These are phyloP conservation scores for Dissoconium aciculare DNA, from an alignment of 2,329 filamentous ascomycete genomes.

Conservation along the genomic window DNA sequence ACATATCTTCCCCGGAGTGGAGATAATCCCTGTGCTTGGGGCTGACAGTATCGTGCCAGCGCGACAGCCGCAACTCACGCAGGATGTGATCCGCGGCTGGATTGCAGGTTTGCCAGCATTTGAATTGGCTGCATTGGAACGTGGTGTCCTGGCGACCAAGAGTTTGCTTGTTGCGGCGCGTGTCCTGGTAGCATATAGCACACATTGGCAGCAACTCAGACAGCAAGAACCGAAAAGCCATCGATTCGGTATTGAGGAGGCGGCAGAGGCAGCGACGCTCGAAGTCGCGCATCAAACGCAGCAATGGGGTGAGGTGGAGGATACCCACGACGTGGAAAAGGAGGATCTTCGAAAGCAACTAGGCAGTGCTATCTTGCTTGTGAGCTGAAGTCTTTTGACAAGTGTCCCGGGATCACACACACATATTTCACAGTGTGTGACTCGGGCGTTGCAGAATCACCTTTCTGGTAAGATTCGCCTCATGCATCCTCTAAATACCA, in stretches of 20 bases:
- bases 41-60: slow-evolving; percentile 59
- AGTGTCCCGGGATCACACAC: too few species aligned
- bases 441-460: too few species aligned
- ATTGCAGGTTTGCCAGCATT: slow-evolving; percentile 54
- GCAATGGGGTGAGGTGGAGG: slow-evolving; percentile 93
- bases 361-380: slow-evolving; percentile 70
- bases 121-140: slow-evolving; percentile 76
- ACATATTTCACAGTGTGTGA: too few species aligned
- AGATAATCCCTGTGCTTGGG: slow-evolving; percentile 69
- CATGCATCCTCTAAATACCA: too few species aligned
- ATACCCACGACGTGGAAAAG: slow-evolving; percentile 91
- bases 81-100: slow-evolving; percentile 66
- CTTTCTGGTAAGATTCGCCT: too few species aligned
- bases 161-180: slow-evolving; percentile 64
- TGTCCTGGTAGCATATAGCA: slow-evolving; percentile 75
- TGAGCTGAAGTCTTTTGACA: too few species aligned
- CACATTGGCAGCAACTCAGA: slow-evolving; percentile 45
- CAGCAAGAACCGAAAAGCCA: slow-evolving; percentile 24
- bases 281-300: slow-evolving; percentile 84
- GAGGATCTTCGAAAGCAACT: slow-evolving; percentile 80
- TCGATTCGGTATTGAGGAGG: slow-evolving; percentile 69
- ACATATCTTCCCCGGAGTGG: slow-evolving; percentile 69
- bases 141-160: slow-evolving; percentile 72
- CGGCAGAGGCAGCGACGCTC: slow-evolving; percentile 58
- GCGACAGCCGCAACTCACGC: slow-evolving; percentile 59